These are phyloP conservation scores for Penicillium manginii DNA, from an alignment of 495 filamentous ascomycete species.

Conservation along the genomic window DNA sequence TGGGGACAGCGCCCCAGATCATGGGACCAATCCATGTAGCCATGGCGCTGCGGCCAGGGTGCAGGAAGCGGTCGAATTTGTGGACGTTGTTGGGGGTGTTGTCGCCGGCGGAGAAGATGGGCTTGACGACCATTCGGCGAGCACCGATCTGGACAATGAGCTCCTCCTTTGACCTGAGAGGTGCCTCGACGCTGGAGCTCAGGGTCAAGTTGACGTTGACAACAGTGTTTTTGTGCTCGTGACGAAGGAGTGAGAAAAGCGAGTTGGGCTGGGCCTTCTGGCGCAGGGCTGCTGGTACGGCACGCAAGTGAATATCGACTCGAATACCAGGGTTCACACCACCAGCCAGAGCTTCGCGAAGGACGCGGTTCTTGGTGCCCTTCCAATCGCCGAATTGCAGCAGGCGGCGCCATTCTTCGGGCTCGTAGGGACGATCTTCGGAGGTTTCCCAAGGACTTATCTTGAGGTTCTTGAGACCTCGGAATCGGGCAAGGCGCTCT, in stretches of 20 bases:
- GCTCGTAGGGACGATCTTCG: constrained; percentile 83
- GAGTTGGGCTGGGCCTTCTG: constrained; percentile 62
- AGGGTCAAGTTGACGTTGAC: constrained; percentile 86
- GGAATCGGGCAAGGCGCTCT: constrained; percentile 81
- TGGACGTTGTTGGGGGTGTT: constrained; percentile 93
- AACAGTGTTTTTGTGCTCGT: constrained; percentile 91
- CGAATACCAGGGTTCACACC: constrained; percentile 82
- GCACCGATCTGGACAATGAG: constrained; percentile 88
- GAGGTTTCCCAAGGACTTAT: constrained; percentile 85
- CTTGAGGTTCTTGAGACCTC: constrained; percentile 87
- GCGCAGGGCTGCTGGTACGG: constrained; percentile 65
- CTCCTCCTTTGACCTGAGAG: constrained; percentile 87
- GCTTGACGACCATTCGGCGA: constrained; percentile 82
- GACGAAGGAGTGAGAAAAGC: constrained; percentile 83
- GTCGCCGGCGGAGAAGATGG: constrained; percentile 81
- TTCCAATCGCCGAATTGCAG: constrained; percentile 85
- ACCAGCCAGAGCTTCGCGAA: constrained; percentile 81
- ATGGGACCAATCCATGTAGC: constrained; percentile 89
- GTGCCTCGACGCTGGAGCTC: constrained; percentile 66
- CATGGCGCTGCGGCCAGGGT: constrained; percentile 88
- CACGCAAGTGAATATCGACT: constrained; percentile 78
- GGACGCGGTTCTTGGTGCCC: constrained; percentile 69
- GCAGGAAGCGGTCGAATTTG: constrained; percentile 92
- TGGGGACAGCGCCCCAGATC: constrained; percentile 88
- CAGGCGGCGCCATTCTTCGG: constrained; percentile 85